Conservation (phyloP, 192 early-diverging fungal species). For the Backusella circina region DNA sequence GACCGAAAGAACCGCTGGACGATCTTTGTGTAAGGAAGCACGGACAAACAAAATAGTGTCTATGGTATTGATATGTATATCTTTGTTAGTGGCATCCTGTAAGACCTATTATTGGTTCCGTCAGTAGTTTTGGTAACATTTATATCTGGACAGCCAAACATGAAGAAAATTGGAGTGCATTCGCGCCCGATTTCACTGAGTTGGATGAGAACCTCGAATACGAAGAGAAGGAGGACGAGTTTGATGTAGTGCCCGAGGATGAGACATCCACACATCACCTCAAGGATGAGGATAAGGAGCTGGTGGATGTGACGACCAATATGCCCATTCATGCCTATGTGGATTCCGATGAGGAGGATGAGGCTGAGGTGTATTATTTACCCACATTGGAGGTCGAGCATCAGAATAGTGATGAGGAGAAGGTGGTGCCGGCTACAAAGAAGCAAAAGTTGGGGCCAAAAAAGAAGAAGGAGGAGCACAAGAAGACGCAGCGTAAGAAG, state of each 20-base stretch:
- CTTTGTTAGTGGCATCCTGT: conserved; percentile 76
- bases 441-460: not conserved
- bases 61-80: too few relatives aligned
- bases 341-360: conserved; percentile 44
- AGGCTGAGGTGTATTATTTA: conserved; percentile 43
- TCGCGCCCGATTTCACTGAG: conserved; percentile 91
- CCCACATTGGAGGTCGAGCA: conserved; percentile 19
- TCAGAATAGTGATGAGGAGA: not conserved
- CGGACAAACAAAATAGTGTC: too few relatives aligned
- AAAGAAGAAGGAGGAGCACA: not conserved
- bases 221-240: conserved; percentile 90
- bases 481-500: not conserved
- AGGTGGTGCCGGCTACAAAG: not conserved
- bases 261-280: conserved; percentile 40
- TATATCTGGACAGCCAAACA: conserved; percentile 82
- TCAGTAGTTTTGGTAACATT: conserved; percentile 78
- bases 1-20: conserved; percentile 78
- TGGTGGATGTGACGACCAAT: conserved; percentile 46
- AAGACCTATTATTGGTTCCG: conserved; percentile 78
- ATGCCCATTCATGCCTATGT: conserved; percentile 47
- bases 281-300: conserved; percentile 41
- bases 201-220: conserved; percentile 95
- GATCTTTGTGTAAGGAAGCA: conserved; percentile 63
- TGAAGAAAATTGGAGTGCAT: conserved; percentile 89
- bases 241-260: conserved; percentile 70